Evolutionary conservation across 2,329 filamentous ascomycete genomes (phyloP), one percentile per base, ranked within the genome.

Genomic region (Aspergillus floridensis): DNA sequence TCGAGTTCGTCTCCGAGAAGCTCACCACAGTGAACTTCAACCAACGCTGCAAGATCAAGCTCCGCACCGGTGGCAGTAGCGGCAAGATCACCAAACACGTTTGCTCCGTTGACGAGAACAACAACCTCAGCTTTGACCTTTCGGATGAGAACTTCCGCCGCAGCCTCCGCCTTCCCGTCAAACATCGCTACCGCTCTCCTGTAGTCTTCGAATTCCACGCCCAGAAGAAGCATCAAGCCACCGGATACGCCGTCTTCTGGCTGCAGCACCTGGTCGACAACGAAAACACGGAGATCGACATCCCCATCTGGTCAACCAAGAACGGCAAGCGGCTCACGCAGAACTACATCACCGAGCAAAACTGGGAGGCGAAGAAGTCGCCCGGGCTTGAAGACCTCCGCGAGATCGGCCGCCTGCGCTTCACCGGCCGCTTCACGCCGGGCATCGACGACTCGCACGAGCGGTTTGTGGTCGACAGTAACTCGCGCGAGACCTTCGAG

Each of bases 401-500:
- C 61, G 89, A 95, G 72, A 80, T 96, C 41, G 93, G 93, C 1
- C 88, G 92, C 2, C 79, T 98, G 12, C 85, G 86, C 38, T 96
- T 98, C 82, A 82, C 82, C 2, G 91, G 86, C 11, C 84, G 87
- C 12, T 98, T 98, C 80, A 96, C 95, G 64, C 88, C 93, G 0
- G 93, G 93, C 14, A 96, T 91, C 52, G 93, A 97, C 72, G 86
- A 91, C 56, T 89, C 91, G 19, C 95, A 98, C 72, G 84, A 91
- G 65, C 82, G 82, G 1, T 97, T 96, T 67, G 88, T 96, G 22
- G 85, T 87, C 51, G 91, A 96, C 74, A 96, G 96, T 69, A 88
- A 96, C 72, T 88, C 89, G 1, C 88, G 93, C 32, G 95, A 98
- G 79, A 97, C 93, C 0, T 96, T 91, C 64, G 93, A 98, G 77